Evolutionary conservation across 805 yeast genomes (phyloP), one percentile per base, ranked within the genome.

Genomic region (Lipomyces kockii): DNA sequence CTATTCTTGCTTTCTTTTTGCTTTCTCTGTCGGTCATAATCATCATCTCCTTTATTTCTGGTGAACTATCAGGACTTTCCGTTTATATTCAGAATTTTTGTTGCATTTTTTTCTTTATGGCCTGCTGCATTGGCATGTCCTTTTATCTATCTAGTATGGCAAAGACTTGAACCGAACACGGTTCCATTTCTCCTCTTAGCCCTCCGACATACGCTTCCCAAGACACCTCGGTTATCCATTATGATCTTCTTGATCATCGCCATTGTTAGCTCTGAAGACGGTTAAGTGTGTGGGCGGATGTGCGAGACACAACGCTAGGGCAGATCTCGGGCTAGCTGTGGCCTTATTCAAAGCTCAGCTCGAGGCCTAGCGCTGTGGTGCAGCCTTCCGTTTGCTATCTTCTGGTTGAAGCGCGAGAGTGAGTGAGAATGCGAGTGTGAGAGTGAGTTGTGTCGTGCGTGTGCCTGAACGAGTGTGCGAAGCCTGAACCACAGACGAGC

Each of bases 371-470:
- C 49, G 22, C 11, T 43, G 49, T 43, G 49, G 22, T n/a, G n/a
- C 49, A 17, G 3, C 59, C 46, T 7, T 55, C 46, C 55, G 37
- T 29, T 20, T 62, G 49, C 55, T 59, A 29, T n/a, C 55, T 59
- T 58, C 56, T 49, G 43, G 63, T 63, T 60, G 66, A 59, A 60
- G 62, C 59, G 66, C 62, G 56, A 52, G 66, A 43, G 64, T 11
- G 55, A 25, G 60, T 20, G 64, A n/a, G 62, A 53, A 61, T 55
- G 53, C 55, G 55, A 29, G 56, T 59, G 66, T 56, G 64, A n/a
- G 65, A 46, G 65, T 34, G 65, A 55, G 61, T 58, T 32, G 61
- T 57, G 65, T 27, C 60, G 60, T 62, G 49, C 46, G 55, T n/a
- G 20, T 25, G n/a, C 25, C 22, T 34, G 61, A 46, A 56, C 57